Conservation (phyloP, 83 land plant genomes). For the Thuja plicata region DNA sequence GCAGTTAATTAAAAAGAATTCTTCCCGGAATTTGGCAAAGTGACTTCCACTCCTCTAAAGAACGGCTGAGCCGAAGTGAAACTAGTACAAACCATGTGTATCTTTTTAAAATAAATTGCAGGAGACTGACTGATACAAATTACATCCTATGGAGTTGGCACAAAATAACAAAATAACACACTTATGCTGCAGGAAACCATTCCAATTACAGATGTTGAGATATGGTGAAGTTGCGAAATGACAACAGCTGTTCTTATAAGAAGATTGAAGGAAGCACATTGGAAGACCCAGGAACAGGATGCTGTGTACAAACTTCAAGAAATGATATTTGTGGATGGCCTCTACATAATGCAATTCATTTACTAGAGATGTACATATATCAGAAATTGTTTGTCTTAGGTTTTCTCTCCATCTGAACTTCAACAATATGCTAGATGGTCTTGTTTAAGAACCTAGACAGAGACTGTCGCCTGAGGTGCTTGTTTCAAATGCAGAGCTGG, state of each 20-base stretch:
- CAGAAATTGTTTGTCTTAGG: neutral
- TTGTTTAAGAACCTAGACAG: neutral
- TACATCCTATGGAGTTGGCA: too few relatives aligned
- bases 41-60: neutral
- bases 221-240: neutral
- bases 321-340: neutral
- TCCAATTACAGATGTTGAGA: neutral
- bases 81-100: neutral
- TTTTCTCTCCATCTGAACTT: slow-evolving; percentile 2
- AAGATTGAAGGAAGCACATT: neutral
- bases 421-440: neutral
- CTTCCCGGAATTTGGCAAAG: neutral
- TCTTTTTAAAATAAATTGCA: neutral
- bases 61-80: neutral
- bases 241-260: neutral
- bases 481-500: slow-evolving; percentile 3
- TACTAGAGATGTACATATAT: neutral
- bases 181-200: neutral
- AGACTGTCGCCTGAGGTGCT: neutral
- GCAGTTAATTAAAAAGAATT: neutral
- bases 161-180: neutral
- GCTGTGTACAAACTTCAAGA: neutral
- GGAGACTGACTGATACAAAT: neutral
- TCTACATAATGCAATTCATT: neutral
- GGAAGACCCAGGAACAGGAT: neutral